A percentile compares a stretch with the other conserved stretches of the same genome.
These are phyloP conservation scores for Epichloe aotearoae DNA, from an alignment of 2,329 filamentous ascomycete genomes.

Conservation along the genomic window DNA sequence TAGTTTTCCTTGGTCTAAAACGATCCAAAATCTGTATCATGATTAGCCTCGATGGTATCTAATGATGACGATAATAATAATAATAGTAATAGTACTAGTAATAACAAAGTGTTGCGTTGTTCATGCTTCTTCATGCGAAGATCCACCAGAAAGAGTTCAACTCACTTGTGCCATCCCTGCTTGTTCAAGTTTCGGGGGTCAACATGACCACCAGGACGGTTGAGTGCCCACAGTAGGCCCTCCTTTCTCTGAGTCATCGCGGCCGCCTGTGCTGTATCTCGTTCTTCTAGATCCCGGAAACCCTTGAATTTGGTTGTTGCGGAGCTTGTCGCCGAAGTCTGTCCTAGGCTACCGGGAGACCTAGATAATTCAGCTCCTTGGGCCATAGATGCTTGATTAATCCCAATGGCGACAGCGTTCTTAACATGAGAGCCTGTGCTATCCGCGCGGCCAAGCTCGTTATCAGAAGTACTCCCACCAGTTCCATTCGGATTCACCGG, in stretches of 20 bases:
- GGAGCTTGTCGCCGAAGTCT: conserved; percentile 35
- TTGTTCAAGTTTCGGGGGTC: conserved; percentile 94
- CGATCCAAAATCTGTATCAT: conserved; percentile 80
- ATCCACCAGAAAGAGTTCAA: conserved; percentile 11
- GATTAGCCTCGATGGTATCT: not conserved
- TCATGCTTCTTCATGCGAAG: not conserved
- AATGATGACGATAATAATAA: not conserved
- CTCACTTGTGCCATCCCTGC: conserved; percentile 96
- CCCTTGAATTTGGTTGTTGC: conserved; percentile 64
- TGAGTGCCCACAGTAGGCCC: conserved; percentile 87
- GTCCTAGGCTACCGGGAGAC: conserved; percentile 41
- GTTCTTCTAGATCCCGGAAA: conserved; percentile 83
- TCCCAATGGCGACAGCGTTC: conserved; percentile 32
- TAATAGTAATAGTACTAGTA: not conserved
- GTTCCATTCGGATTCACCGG: conserved; percentile 29
- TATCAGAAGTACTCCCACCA: conserved; percentile 43
- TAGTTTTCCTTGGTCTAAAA: conserved; percentile 88
- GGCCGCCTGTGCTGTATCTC: conserved; percentile 42
- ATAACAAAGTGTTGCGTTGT: not conserved
- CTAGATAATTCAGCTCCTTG: conserved; percentile 34
- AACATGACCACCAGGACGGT: conserved; percentile 82
- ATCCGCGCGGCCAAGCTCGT: conserved; percentile 58
- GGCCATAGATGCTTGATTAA: conserved; percentile 16
- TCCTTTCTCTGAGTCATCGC: conserved; percentile 63
- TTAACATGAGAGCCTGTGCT: conserved; percentile 59